phyloP scores from a whole-genome alignment of 2,329 filamentous ascomycete species.

The Epichloe gansuensis region DNA sequence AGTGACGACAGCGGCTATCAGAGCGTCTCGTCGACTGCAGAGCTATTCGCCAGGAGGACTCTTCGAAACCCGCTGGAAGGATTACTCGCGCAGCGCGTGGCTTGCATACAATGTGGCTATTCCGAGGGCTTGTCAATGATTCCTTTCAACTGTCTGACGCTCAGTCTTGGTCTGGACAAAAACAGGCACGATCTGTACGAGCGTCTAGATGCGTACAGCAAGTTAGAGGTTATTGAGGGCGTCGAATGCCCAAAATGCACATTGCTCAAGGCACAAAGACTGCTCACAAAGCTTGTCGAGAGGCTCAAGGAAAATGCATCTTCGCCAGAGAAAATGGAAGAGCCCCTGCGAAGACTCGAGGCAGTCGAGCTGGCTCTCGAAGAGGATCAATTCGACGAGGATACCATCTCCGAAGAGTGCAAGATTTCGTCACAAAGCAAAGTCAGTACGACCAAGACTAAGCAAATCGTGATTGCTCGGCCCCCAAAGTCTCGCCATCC shows the following conservation, averaged over 20 bases:
- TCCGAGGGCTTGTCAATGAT: slow-evolving; percentile 83
- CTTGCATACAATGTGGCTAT: slow-evolving; percentile 74
- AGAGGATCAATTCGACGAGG: slow-evolving; percentile 67
- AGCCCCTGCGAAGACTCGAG: slow-evolving; percentile 43
- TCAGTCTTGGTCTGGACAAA: slow-evolving; percentile 58
- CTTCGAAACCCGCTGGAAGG: slow-evolving; percentile 75
- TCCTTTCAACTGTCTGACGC: slow-evolving; percentile 85
- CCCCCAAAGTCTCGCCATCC: slow-evolving; percentile 65
- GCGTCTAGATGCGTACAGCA: slow-evolving; percentile 73
- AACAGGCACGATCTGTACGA: slow-evolving; percentile 60
- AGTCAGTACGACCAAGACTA: slow-evolving; percentile 71
- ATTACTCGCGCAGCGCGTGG: slow-evolving; percentile 74
- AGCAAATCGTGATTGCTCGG: slow-evolving; percentile 75
- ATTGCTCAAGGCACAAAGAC: slow-evolving; percentile 43
- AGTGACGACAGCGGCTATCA: slow-evolving; percentile 48
- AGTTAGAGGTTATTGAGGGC: slow-evolving; percentile 73
- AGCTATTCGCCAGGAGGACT: slow-evolving; percentile 23
- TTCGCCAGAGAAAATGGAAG: slow-evolving; percentile 38
- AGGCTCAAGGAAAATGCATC: slow-evolving; percentile 21
- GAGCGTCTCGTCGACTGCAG: slow-evolving; percentile 28
- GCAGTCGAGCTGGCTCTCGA: slow-evolving; percentile 61
- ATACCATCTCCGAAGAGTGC: slow-evolving; percentile 50
- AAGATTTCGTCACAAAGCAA: slow-evolving; percentile 55
- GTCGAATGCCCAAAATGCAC: slow-evolving; percentile 92
- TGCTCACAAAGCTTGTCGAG: slow-evolving; percentile 36